These are phyloP conservation scores for Pestalotiopsis sp. DNA, from an alignment of 2,329 filamentous ascomycete species.

Conservation along the genomic window DNA sequence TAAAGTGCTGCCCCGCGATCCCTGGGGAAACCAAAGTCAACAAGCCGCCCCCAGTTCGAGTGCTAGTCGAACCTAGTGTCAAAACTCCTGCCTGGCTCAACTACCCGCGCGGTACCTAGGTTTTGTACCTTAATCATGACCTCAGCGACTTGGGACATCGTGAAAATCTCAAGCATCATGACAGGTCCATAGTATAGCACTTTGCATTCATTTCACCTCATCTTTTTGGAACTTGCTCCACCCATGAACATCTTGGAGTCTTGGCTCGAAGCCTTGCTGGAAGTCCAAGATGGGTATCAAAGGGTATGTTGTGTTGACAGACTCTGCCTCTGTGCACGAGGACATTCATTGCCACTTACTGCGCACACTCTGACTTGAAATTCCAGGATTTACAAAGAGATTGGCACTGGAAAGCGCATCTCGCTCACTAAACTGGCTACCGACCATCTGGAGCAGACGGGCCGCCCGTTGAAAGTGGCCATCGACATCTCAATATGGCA, in stretches of 20 bases:
- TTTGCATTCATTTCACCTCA: neutral
- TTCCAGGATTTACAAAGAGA: constrained; percentile 82
- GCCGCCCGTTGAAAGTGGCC: constrained; percentile 79
- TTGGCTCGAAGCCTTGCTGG: constrained; percentile 2
- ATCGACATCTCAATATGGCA: constrained; percentile 98
- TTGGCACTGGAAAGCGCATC: constrained; percentile 78
- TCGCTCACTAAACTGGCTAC: constrained; percentile 83
- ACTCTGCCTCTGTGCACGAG: constrained; percentile 13
- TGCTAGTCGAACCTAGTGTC: neutral
- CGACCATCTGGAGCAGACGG: constrained; percentile 71
- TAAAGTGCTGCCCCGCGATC: constrained; percentile 10
- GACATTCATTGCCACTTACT: neutral
- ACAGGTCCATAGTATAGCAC: neutral
- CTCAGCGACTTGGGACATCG: neutral
- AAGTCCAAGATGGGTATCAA: constrained; percentile 63
- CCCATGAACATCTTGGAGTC: neutral
- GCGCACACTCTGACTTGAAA: constrained; percentile 18
- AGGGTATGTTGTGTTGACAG: constrained; percentile 46
- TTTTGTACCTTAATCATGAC: neutral
- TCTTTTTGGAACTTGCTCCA: neutral
- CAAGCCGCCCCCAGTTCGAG: neutral
- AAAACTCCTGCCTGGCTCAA: neutral
- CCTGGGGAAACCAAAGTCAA: constrained; percentile 18
- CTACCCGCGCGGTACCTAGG: neutral
- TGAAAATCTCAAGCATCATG: neutral